These are phyloP conservation scores for Linnemannia hyalina DNA, from an alignment of 192 early-diverging fungal genomes.

Conservation along the genomic window DNA sequence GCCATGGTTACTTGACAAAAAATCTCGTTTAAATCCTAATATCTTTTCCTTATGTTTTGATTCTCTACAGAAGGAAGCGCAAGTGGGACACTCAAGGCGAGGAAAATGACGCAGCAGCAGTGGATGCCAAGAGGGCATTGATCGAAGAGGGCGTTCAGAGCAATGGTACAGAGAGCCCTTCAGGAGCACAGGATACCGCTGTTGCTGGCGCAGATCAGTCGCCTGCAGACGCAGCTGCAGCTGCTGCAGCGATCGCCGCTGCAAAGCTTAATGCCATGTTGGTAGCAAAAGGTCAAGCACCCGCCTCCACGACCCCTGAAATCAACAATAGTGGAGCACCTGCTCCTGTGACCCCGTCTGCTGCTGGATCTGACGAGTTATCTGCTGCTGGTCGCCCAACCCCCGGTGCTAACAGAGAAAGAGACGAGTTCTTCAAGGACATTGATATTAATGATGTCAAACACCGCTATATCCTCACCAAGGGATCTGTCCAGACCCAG, in stretches of 20 bases:
- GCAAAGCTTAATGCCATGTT: constrained; percentile 69
- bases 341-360: background rate
- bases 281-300: constrained; percentile 58
- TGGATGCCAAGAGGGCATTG: background rate
- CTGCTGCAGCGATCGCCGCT: constrained; percentile 59
- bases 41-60: background rate
- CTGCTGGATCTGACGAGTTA: background rate
- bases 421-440: constrained; percentile 70
- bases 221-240: constrained; percentile 11
- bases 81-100: constrained; percentile 53
- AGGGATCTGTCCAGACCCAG: constrained; percentile 77
- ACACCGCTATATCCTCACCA: constrained; percentile 86
- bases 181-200: background rate
- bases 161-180: background rate
- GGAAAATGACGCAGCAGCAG: background rate
- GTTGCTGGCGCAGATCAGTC: background rate
- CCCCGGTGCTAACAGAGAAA: constrained; percentile 32
- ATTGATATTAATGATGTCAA: constrained; percentile 87
- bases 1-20: too few species aligned
- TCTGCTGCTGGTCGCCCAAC: background rate
- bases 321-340: background rate
- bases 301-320: background rate
- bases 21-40: background rate
- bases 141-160: background rate
- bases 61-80: constrained; percentile 39